These are phyloP conservation scores for Volutella citrinella DNA, from an alignment of 2,329 filamentous ascomycete species.

Conservation along the genomic window DNA sequence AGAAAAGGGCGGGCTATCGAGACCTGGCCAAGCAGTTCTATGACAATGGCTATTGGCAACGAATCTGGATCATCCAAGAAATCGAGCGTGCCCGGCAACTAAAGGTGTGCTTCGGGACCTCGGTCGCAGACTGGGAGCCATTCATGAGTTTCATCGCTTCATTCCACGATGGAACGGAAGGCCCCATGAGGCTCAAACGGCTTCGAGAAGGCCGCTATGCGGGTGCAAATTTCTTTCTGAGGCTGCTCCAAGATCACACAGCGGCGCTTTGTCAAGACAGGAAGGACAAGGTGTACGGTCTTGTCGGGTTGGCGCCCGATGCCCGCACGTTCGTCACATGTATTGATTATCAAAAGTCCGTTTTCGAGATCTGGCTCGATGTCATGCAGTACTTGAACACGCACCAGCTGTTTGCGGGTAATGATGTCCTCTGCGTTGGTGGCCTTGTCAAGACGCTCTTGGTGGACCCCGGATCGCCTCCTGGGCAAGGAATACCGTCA, in stretches of 20 bases:
- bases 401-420: not conserved
- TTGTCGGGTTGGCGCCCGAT: constrained; percentile 26
- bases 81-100: constrained; percentile 20
- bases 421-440: constrained; percentile 4
- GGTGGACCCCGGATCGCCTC: not conserved
- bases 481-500: not conserved
- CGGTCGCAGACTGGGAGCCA: constrained; percentile 11
- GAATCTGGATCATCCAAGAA: constrained; percentile 24
- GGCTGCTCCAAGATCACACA: constrained; percentile 21
- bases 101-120: constrained; percentile 20
- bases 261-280: constrained; percentile 24
- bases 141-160: constrained; percentile 16
- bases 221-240: constrained; percentile 3
- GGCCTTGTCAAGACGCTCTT: constrained; percentile 5
- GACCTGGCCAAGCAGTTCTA: constrained; percentile 1
- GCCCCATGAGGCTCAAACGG: constrained; percentile 16
- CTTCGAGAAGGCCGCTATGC: constrained; percentile 8
- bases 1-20: not conserved
- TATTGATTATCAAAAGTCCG: constrained; percentile 26
- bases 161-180: constrained; percentile 5
- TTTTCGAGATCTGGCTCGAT: constrained; percentile 26
- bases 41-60: constrained; percentile 3
- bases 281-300: constrained; percentile 29
- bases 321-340: constrained; percentile 19
- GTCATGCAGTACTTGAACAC: constrained; percentile 22